These are phyloP conservation scores for Aristolochia fimbriata DNA, from an alignment of 164 flowering plant species.

Conservation along the genomic window DNA sequence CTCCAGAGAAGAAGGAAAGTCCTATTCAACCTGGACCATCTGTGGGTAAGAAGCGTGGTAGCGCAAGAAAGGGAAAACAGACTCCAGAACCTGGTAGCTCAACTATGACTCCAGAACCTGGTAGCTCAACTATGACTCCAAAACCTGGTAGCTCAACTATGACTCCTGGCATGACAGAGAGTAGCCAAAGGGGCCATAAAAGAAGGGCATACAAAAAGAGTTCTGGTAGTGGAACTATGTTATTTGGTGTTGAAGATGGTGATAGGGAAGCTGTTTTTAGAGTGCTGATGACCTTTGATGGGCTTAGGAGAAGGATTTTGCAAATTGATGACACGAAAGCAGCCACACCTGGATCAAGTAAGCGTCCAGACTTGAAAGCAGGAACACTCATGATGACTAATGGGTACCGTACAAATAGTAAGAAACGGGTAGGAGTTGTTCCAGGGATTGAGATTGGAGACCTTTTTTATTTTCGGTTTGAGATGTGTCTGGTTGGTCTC, in stretches of 20 bases:
- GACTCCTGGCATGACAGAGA: slow-evolving; percentile 9
- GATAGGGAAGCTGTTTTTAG: slow-evolving; percentile 21
- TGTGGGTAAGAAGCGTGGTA: slow-evolving; percentile 10
- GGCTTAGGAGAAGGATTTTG: slow-evolving; percentile 24
- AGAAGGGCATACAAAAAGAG: slow-evolving; percentile 18
- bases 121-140: slow-evolving; percentile 4
- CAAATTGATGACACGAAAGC: slow-evolving; percentile 29
- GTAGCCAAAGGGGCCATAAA: slow-evolving; percentile 9
- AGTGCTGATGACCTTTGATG: slow-evolving; percentile 26
- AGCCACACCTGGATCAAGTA: slow-evolving; percentile 11
- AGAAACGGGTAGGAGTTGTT: slow-evolving; percentile 34
- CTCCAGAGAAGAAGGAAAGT: not conserved
- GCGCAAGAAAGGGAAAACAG: slow-evolving; percentile 1
- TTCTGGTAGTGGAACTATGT: slow-evolving; percentile 7
- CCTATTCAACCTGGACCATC: not conserved
- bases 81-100: slow-evolving; percentile 2
- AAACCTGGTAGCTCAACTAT: slow-evolving; percentile 7
- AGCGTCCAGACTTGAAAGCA: slow-evolving; percentile 35
- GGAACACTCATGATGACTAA: slow-evolving; percentile 24
- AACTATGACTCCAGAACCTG: slow-evolving; percentile 6
- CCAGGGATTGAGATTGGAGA: slow-evolving; percentile 61
- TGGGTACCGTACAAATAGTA: slow-evolving; percentile 31
- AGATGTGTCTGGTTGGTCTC: slow-evolving; percentile 46
- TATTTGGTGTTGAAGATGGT: slow-evolving; percentile 14
- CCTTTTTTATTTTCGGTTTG: slow-evolving; percentile 42